These are phyloP conservation scores for Talaromyces piceae DNA, from an alignment of 2,329 filamentous ascomycete species.

Conservation along the genomic window DNA sequence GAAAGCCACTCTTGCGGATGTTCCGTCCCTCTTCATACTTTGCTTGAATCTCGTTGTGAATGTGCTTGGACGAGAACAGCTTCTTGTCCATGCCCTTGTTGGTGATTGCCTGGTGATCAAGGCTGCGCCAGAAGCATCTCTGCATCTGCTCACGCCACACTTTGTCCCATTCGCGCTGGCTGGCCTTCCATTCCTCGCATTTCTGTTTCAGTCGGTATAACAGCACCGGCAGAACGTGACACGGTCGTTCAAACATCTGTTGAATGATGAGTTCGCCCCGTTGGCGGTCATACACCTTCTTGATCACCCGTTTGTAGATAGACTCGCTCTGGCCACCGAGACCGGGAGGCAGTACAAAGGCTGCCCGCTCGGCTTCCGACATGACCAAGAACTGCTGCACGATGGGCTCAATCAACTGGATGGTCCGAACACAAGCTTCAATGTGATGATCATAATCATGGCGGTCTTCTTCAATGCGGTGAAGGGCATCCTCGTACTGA, in stretches of 20 bases:
- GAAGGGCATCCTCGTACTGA: slow-evolving; percentile 83
- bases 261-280: slow-evolving; percentile 77
- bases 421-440: slow-evolving; percentile 87
- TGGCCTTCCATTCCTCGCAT: slow-evolving; percentile 95
- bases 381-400: slow-evolving; percentile 83
- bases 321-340: slow-evolving; percentile 90
- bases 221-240: slow-evolving; percentile 80
- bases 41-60: slow-evolving; percentile 83
- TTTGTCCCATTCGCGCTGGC: slow-evolving; percentile 96
- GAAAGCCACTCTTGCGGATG: slow-evolving; percentile 54
- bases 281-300: slow-evolving; percentile 90
- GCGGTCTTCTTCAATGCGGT: slow-evolving; percentile 93
- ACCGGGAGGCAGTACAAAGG: slow-evolving; percentile 72
- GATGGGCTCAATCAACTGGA: slow-evolving; percentile 90
- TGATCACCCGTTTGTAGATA: slow-evolving; percentile 93
- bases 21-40: slow-evolving; percentile 87
- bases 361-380: slow-evolving; percentile 61
- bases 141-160: slow-evolving; percentile 96
- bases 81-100: slow-evolving; percentile 87
- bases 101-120: slow-evolving; percentile 92
- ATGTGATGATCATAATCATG: slow-evolving; percentile 99
- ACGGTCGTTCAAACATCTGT: slow-evolving; percentile 77
- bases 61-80: slow-evolving; percentile 79
- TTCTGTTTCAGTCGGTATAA: slow-evolving; percentile 89
- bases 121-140: slow-evolving; percentile 87